These are phyloP conservation scores for Penicillium dipodomyicola DNA, from an alignment of 495 filamentous ascomycete species.

Conservation along the genomic window DNA sequence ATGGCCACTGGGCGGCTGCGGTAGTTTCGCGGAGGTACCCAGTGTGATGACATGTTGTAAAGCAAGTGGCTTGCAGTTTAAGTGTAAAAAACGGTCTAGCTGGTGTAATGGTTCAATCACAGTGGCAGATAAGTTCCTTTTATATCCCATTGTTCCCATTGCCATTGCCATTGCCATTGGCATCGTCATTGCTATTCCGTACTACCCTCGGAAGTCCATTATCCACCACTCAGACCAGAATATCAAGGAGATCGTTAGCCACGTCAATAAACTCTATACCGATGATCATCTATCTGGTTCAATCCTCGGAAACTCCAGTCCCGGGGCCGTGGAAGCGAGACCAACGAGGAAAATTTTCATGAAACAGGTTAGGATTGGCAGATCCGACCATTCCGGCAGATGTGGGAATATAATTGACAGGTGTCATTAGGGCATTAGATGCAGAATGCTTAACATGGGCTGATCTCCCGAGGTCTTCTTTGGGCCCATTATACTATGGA, in stretches of 20 bases:
- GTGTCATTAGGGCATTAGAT: background rate
- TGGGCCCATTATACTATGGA: no score
- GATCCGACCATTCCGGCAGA: background rate
- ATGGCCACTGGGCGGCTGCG: conserved; percentile 40
- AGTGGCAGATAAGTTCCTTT: conserved; percentile 1
- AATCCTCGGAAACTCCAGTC: background rate
- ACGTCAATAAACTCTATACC: background rate
- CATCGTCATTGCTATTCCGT: background rate
- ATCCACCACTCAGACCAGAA: background rate
- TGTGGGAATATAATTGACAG: background rate
- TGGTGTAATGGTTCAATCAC: background rate
- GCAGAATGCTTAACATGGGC: background rate
- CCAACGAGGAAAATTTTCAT: background rate
- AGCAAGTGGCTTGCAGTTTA: background rate
- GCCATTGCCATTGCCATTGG: background rate
- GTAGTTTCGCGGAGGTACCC: conserved; percentile 36
- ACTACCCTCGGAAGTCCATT: background rate
- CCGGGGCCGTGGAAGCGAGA: background rate
- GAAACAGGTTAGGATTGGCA: background rate
- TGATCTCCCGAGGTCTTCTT: background rate
- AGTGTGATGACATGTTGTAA: conserved; percentile 15
- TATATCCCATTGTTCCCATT: background rate
- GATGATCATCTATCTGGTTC: background rate
- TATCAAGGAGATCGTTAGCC: background rate
- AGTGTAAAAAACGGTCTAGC: background rate